Evolutionary conservation across 1,284 basidiomycete genomes (phyloP).

Genomic region (Ceratobasidium theobromae): DNA sequence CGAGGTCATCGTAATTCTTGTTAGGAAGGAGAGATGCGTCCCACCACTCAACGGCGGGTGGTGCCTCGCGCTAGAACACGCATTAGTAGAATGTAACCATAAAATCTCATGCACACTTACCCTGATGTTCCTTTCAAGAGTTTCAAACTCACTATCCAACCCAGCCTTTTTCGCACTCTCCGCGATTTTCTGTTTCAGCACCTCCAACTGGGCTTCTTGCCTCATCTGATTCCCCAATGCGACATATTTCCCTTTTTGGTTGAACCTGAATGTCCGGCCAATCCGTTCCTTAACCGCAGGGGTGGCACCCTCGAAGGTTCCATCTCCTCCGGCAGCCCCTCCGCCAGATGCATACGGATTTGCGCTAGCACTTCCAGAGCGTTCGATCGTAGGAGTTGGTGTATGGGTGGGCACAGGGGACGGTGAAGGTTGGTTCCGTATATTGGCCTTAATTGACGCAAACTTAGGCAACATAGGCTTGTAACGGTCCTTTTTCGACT

Average conservation of each 20-base stretch:
- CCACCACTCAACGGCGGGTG: conserved; percentile 97
- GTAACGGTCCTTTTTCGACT: conserved; percentile 85
- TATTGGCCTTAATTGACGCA: conserved; percentile 87
- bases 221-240: conserved; percentile 81
- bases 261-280: conserved; percentile 78
- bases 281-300: conserved; percentile 60
- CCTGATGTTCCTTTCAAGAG: conserved; percentile 82
- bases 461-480: conserved; percentile 98
- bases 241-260: conserved; percentile 88
- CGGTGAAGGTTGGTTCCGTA: conserved; percentile 66
- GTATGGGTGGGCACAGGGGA: conserved; percentile 57
- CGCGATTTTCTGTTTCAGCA: conserved; percentile 88
- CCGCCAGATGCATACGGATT: conserved; percentile 73
- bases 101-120: conserved; percentile 47
- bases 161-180: conserved; percentile 92
- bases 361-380: conserved; percentile 41
- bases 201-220: conserved; percentile 85
- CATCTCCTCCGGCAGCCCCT: conserved; percentile 50
- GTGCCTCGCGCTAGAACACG: conserved; percentile 64
- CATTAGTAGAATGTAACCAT: conserved; percentile 30
- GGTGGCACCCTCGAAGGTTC: conserved; percentile 61
- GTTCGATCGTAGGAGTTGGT: conserved; percentile 42
- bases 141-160: conserved; percentile 88
- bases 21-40: conserved; percentile 83
- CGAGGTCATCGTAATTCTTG: conserved; percentile 76